Evolutionary conservation across 2,329 filamentous ascomycete species (phyloP), one percentile per base, ranked within the genome.

Genomic region (Orbilia oligospora): DNA sequence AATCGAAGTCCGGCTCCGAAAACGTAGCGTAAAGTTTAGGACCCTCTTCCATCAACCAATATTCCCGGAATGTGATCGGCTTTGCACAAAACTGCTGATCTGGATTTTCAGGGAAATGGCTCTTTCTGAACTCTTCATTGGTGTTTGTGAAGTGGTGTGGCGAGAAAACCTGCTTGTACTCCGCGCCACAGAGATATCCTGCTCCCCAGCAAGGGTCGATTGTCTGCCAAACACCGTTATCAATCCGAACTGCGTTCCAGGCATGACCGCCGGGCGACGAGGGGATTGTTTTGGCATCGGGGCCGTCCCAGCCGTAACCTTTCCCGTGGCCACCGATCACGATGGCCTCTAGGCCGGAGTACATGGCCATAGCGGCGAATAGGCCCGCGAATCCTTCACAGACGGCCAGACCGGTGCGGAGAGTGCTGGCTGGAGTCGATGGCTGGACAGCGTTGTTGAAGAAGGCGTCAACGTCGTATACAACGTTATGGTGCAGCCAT

Each of bases 191-290:
- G 8, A 97, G 85, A 79, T 89, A 87, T 1, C 95, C 95, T 0
- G 95, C 93, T 46, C 96, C 96, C 96, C 96, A 99, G 83, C 95
- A 98, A 0, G 92, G 85, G 82, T 99, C 96, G 61, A 98, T 86
- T 0, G 98, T 88, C 84, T 97, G 97, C 95, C 95, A 98, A 80
- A 90, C 89, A 1, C 93, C 93, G 27, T 90, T 89, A 82, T 98
- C 95, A 75, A 98, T 93, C 65, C 90, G 88, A 5, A 97, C 93
- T 0, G 92, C 94, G 82, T 97, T 97, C 96, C 96, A 97, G 0
- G 96, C 95, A 84, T 98, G 95, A 0, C 89, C 89, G 4, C 85
- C 87, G 0, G 88, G 85, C 66, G 90, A 86, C 20, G 89, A 88
- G 1, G 94, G 94, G 0, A 91, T 83, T 81, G 96, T 92, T 1